These are phyloP conservation scores for Vaccinium vitisidaea DNA, from an alignment of 148 eudicot genomes.

Conservation along the genomic window DNA sequence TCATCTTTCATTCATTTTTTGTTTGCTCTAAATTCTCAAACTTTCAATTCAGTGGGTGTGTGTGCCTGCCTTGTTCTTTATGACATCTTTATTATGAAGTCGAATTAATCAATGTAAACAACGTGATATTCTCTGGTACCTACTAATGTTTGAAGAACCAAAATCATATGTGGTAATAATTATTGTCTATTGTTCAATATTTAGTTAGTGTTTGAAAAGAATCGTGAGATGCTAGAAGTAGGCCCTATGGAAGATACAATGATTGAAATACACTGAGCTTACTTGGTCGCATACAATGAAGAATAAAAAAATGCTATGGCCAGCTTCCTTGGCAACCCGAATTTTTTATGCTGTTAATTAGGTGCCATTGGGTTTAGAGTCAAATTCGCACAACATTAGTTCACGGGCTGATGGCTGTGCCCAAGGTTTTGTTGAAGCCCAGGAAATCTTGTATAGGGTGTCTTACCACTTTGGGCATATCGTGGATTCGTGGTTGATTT, in stretches of 20 bases:
- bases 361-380: not conserved
- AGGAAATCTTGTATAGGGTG: not conserved
- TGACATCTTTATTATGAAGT: not conserved
- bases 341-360: not conserved
- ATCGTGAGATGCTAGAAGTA: too few relatives aligned
- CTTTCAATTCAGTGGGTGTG: not conserved
- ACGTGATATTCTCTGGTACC: not conserved
- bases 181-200: not conserved
- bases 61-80: constrained; percentile 4
- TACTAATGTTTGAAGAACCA: not conserved
- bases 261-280: not conserved
- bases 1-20: constrained; percentile 13
- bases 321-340: not conserved
- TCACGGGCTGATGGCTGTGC: not conserved
- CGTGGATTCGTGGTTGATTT: not conserved
- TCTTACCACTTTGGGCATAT: not conserved
- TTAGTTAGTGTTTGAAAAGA: not conserved
- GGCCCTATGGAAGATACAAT: not conserved
- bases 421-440: not conserved
- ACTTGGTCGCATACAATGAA: not conserved
- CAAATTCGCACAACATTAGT: not conserved
- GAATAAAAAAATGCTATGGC: not conserved
- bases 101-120: not conserved
- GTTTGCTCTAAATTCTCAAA: constrained; percentile 3
- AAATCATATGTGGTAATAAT: not conserved